Percentiles rank a stretch among this genome's conserved stretches.
Conservation (phyloP, 345 rosid species). For the Lepidium africanum region DNA sequence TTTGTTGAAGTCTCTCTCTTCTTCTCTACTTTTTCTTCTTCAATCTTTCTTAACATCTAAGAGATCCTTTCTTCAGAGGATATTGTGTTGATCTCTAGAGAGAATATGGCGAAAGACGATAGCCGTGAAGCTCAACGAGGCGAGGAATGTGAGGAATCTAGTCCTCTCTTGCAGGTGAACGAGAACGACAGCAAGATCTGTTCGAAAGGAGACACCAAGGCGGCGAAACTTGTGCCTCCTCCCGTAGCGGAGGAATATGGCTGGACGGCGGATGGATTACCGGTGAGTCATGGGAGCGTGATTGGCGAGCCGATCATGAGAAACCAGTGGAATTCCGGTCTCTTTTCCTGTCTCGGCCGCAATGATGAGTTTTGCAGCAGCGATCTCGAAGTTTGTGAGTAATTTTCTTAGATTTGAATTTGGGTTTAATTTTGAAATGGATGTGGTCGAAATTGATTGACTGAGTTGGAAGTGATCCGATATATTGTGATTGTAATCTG, state of each 20-base stretch:
- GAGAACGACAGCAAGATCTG: constrained; percentile 31
- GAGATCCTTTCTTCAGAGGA: not conserved
- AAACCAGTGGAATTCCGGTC: constrained; percentile 64
- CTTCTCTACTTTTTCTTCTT: not conserved
- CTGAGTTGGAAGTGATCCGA: not conserved
- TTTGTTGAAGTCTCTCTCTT: not conserved
- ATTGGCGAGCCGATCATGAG: constrained; percentile 86
- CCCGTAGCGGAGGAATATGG: constrained; percentile 30
- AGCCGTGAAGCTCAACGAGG: constrained; percentile 7
- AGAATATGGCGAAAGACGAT: constrained; percentile 38
- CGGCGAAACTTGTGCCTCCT: constrained; percentile 14
- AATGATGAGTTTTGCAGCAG: constrained; percentile 95
- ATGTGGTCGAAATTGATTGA: not conserved
- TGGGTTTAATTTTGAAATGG: not conserved
- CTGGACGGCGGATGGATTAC: constrained; percentile 83
- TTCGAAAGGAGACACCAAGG: constrained; percentile 2
- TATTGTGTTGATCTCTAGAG: not conserved
- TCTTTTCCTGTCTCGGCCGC: constrained; percentile 71
- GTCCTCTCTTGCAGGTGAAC: constrained; percentile 55
- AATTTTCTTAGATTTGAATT: not conserved
- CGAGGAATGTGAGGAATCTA: constrained; percentile 46
- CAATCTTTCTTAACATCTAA: not conserved
- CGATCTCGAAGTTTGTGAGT: constrained; percentile 99
- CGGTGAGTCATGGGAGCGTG: constrained; percentile 63
- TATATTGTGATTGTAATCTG: not conserved